Evolutionary conservation across 1,284 basidiomycete species (phyloP), one percentile per base, ranked within the genome.

Genomic region (Gomphus bonarii): DNA sequence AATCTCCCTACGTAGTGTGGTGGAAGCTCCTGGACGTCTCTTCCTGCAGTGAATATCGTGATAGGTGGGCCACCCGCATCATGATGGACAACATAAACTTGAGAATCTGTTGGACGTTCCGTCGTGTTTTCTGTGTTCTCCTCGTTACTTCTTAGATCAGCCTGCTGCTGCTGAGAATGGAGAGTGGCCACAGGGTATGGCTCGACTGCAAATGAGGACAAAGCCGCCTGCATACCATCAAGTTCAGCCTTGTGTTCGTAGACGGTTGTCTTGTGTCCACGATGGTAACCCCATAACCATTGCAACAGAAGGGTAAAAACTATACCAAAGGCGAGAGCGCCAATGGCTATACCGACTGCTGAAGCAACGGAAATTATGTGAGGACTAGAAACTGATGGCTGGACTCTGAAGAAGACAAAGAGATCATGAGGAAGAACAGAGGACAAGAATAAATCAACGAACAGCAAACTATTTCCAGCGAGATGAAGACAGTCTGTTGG

Each of bases 401-500:
- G 52, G 7, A 43, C 25, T 28, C 52, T 54, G 22, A 54, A 20
- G 25, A 38, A 30, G 11, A 33, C 14, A 40, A 44, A 16, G 25
- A 42, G 12, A 20, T 42, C 3, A 35, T 40, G 40, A 42, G 18
- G n/a, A 12, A 38, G 18, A 11, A 22, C 52, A 25, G 22, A 30
- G 28, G 22, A 22, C 9, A 14, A 9, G 4, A 16, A 44, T 10
- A 5, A 9, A 22, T 18, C n/a, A 22, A 36, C 28, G 10, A 1
- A 57, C 46, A 38, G 52, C 38, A 31, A 62, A 59, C 55, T 64
- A 58, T 54, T 57, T 48, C 58, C 35, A 33, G 38, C 56, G 1
- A 70, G 64, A 28, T 72, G 65, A 14, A 78, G 66, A 61, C 77
- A 78, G 20, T 66, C 66, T 12, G 69, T 71, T 1, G 70, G 61